These are phyloP conservation scores for Lactifluus pinguis DNA, from an alignment of 768 basidiomycete genomes.

Conservation along the genomic window DNA sequence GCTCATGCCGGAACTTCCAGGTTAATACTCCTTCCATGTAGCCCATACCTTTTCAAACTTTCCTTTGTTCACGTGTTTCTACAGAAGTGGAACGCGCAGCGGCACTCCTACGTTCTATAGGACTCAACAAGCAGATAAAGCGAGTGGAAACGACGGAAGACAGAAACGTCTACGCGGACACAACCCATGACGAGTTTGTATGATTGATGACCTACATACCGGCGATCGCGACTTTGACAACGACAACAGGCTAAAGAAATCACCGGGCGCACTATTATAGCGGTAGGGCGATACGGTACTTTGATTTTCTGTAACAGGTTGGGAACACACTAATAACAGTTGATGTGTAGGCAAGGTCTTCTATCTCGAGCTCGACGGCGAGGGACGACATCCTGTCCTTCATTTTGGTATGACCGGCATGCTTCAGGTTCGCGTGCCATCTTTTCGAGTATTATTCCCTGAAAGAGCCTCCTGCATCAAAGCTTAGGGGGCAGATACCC, in stretches of 20 bases:
- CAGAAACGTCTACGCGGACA: constrained; percentile 50
- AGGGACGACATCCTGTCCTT: constrained; percentile 55
- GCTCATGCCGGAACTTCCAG: constrained; percentile 17
- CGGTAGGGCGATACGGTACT: constrained; percentile 47
- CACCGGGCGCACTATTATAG: constrained; percentile 36
- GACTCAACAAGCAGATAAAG: constrained; percentile 43
- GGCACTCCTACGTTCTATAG: constrained; percentile 43
- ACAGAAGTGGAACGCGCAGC: constrained; percentile 67
- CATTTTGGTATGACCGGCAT: constrained; percentile 88
- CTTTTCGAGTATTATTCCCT: not conserved
- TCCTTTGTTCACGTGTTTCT: not conserved
- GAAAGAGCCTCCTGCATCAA: constrained; percentile 6
- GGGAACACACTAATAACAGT: not conserved
- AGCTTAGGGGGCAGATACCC: constrained; percentile 44
- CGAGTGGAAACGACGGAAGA: constrained; percentile 53
- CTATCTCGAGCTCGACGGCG: constrained; percentile 54
- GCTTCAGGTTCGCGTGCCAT: constrained; percentile 41
- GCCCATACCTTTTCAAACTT: not conserved
- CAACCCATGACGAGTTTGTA: constrained; percentile 54
- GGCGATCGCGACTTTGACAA: not conserved
- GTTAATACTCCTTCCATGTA: not conserved
- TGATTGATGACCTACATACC: constrained; percentile 22
- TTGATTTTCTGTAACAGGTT: not conserved
- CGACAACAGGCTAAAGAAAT: constrained; percentile 45
- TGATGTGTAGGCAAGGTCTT: constrained; percentile 47